Evolutionary conservation across 129 eudicot species (phyloP).

Genomic region (Glebionis coronaria): DNA sequence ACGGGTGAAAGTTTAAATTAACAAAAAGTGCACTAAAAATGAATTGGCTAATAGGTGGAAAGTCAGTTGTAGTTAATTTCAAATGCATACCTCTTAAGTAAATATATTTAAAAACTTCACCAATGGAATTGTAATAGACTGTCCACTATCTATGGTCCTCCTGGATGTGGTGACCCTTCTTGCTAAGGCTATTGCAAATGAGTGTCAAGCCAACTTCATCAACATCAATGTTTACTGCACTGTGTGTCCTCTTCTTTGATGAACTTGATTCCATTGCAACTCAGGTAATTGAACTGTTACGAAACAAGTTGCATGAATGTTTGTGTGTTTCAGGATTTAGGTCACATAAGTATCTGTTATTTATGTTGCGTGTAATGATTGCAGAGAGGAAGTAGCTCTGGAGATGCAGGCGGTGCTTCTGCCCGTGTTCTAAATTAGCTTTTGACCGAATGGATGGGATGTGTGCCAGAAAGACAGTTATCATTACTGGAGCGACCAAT

Average conservation of each 20-base stretch:
- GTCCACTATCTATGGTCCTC: constrained; percentile 83
- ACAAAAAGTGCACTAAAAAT: too few species aligned
- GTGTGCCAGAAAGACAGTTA: constrained; percentile 72
- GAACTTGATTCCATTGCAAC: too few species aligned
- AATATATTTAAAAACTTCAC: too few species aligned
- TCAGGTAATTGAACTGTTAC: constrained; percentile 39
- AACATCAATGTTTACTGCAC: constrained; percentile 77
- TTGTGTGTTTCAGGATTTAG: background rate
- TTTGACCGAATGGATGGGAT: constrained; percentile 82
- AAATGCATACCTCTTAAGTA: too few species aligned
- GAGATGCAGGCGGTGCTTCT: constrained; percentile 88
- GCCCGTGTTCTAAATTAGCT: constrained; percentile 76
- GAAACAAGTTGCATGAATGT: background rate
- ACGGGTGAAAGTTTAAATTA: too few species aligned
- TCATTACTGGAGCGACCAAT: constrained; percentile 74
- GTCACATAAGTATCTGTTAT: background rate
- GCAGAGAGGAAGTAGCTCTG: constrained; percentile 69
- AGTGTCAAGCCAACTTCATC: constrained; percentile 81
- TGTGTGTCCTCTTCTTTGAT: constrained; percentile 82
- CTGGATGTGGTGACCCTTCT: constrained; percentile 74
- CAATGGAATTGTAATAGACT: too few species aligned
- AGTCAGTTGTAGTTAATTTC: too few species aligned
- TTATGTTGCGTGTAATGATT: constrained; percentile 10
- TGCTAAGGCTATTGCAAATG: constrained; percentile 82
- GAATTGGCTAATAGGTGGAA: too few species aligned